Evolutionary conservation across 768 basidiomycete genomes (phyloP), one percentile per base, ranked within the genome.

Genomic region (Russula virescens): DNA sequence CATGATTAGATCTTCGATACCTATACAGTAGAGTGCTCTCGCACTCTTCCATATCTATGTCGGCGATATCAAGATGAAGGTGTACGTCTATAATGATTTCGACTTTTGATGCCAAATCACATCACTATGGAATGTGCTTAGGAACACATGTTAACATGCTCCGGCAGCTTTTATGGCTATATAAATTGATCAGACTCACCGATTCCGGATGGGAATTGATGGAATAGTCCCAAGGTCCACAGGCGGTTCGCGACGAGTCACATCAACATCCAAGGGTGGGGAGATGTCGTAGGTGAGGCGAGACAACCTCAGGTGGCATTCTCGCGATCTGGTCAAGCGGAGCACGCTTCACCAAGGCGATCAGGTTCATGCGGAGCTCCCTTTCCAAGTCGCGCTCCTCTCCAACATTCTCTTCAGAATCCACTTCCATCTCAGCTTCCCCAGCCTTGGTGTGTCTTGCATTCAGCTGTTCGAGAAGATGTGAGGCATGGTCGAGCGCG

Each of bases 311-410:
- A 0, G 61, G 40, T 11, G 67, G 67, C 45, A 68, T 63, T 23
- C 51, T 54, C 13, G 65, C 67, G 40, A 68, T 63, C 55, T 63
- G 67, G 38, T 89, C 86, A 63, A 90, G 69, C 1, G 90, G 90
- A 11, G 88, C 88, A 7, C 88, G 81, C 70, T 90, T 89, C 60
- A 87, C 86, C 38, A 92, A 77, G 2, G 89, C 88, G 28, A 92
- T 78, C 31, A 92, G 76, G 70, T 89, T 91, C 66, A 91, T 75
- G 43, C 89, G 80, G 53, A 91, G 75, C 57, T 84, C 80, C 58
- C 81, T 80, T 68, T 85, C 52, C 19, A 76, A 66, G 2, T 80
- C 76, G 59, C 86, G 82, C 69, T 87, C 86, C 54, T 25, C 47
- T 5, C 51, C 54, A 5, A 28, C 57, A 0, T 25, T 60, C 57